Base-by-base conservation (phyloP, 768 basidiomycete genomes). In the Lentinula sp. region DNA sequence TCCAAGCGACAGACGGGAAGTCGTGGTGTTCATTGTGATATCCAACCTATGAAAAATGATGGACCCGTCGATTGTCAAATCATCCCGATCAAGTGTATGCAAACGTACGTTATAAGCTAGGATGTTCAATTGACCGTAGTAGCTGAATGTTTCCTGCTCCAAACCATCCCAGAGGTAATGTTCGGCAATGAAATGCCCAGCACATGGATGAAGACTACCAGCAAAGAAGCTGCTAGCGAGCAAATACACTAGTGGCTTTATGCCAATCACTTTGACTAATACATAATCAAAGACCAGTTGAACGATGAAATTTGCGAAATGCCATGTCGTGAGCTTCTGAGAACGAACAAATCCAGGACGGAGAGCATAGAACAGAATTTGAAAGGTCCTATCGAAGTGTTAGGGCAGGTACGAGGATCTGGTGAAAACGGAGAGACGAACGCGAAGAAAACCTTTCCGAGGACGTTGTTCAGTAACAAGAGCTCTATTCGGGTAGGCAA, bases 1-100 rank as follows among this genome's bases (percentile, higher is more conserved):
- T 98, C 97, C 97, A 99, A 1, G 97, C 83, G 0, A 99, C 75
- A 12, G 94, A 94, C 7, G 97, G 95, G 74, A 99, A 98, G 75
- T 99, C 97, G 74, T 99, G 97, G 74, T 99, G 97, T 69, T 98
- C 97, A 73, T 99, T 98, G 72, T 99, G 97, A 71, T 98, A 98
- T 42, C 97, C 97, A 66, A 98, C 93, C 92, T 94, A 65, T 18
- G 32, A 51, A 51, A 33, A 9, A 51, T 23, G 46, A 12, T 2
- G 23, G 59, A 48, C 7, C 35, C 46, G 46, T 48, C 20, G 23
- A 48, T 9, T 20, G 6, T 8, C 7, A 18, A 9, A 18, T 8
- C 46, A 48, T 56, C 41, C 23, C 39, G 12, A 16, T 23, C 12
- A 23, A 43, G 28, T 7, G 53, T 6, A 35, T 43, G 42, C 33